Evolutionary conservation across 345 rosid genomes (phyloP).

Genomic region (Salix udensis): DNA sequence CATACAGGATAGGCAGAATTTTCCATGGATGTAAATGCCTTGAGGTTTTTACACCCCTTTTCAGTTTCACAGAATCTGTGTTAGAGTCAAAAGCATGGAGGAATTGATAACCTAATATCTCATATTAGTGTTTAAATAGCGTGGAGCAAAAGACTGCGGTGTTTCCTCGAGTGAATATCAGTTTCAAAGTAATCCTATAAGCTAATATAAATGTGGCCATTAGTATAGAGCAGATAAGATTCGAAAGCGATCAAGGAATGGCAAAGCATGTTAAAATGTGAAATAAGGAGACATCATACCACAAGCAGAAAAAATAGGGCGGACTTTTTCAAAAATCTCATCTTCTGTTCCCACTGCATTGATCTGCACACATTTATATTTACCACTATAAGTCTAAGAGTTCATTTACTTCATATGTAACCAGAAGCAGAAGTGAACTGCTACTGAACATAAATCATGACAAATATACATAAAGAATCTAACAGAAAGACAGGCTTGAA

Average conservation of each 20-base stretch:
- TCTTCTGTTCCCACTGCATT: slow-evolving; percentile 80
- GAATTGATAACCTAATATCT: background rate
- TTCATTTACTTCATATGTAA: background rate
- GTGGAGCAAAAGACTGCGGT: background rate
- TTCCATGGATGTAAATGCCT: background rate
- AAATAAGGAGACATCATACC: slow-evolving; percentile 39
- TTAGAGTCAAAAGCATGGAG: background rate
- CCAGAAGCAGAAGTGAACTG: background rate
- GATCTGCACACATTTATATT: slow-evolving; percentile 48
- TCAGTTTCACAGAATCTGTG: background rate
- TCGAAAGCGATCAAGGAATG: background rate
- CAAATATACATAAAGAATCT: background rate
- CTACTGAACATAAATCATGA: background rate
- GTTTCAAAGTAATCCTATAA: background rate
- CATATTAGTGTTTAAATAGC: background rate
- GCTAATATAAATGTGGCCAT: background rate
- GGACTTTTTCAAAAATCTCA: slow-evolving; percentile 74
- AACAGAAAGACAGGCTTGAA: background rate
- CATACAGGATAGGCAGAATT: too few species aligned
- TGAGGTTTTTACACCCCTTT: background rate
- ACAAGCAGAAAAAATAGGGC: slow-evolving; percentile 49
- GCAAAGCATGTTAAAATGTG: background rate
- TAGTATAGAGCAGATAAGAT: background rate
- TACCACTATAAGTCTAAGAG: background rate
- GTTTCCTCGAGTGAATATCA: too few species aligned